Evolutionary conservation across 2,329 filamentous ascomycete genomes (phyloP), one percentile per base, ranked within the genome.

Genomic region (Epichloe amarillans): DNA sequence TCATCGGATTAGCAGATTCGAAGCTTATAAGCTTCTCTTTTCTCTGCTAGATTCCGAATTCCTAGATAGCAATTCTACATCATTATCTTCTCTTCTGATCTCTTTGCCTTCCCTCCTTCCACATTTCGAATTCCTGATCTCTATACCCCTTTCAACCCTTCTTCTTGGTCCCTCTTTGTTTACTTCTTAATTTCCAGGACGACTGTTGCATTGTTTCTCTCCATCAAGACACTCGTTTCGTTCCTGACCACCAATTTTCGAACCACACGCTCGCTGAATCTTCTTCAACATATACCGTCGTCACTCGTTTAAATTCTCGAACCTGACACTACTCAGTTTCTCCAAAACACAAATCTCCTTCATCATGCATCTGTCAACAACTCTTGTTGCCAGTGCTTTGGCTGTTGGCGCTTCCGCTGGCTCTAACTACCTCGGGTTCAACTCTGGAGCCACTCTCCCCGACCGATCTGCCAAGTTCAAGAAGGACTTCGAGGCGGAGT

Each of bases 351-450:
- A 30, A 30, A 30, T 11, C 30, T 30, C 30, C 8, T 36, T 45
- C 39, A 49, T 41, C 42, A 75, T 75, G 72, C 71, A 65, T 64
- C 55, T 66, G 55, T 64, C 68, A 36, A 55, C 65, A 39, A 59
- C 65, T 42, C 46, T 72, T 47, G 64, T 66, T 52, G 64, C 68
- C 54, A 60, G 64, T 60, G 63, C 64, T 48, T 64, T 74, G 57
- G 69, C 67, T 52, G 54, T 67, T 33, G 64, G 67, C 53, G 67
- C 60, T 47, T 66, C 70, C 43, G 66, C 65, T 38, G 62, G 61
- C 53, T 60, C 69, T 58, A 75, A 73, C 70, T 75, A 73, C 61
- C 69, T 76, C 30, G 73, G 73, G 55, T 76, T 76, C 70, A 76
- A 75, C 71, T 75, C 72, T 0, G 73, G 73, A 53, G 62, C 70